Percentiles rank a stretch among this genome's conserved stretches.
Evolutionary conservation across 1,284 basidiomycete genomes (phyloP).

Genomic region (Rhodotorula sp.): DNA sequence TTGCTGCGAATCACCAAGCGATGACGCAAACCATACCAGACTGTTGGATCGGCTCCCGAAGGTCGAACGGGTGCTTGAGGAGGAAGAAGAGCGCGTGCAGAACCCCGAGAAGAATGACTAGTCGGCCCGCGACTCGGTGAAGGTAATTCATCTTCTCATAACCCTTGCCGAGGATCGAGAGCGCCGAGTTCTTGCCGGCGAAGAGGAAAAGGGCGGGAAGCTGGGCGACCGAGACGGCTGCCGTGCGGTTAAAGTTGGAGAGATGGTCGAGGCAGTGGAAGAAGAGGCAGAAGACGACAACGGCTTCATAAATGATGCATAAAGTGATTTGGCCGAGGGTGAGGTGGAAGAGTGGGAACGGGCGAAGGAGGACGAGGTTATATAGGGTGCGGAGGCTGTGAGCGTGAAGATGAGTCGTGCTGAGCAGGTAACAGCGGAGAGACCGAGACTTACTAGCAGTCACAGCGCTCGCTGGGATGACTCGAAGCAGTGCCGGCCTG

Average conservation of each 20-base stretch:
- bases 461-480: not conserved
- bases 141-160: slow-evolving; percentile 53
- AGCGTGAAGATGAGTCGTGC: too few relatives aligned
- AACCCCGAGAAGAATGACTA: slow-evolving; percentile 47
- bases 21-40: slow-evolving; percentile 17
- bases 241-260: slow-evolving; percentile 23
- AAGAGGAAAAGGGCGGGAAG: slow-evolving; percentile 50
- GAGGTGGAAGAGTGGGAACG: slow-evolving; percentile 22
- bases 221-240: slow-evolving; percentile 38
- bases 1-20: too few relatives aligned
- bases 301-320: slow-evolving; percentile 10
- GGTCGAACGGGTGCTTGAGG: not conserved
- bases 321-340: slow-evolving; percentile 30
- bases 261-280: slow-evolving; percentile 3
- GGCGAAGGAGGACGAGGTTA: slow-evolving; percentile 30
- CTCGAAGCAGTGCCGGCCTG: not conserved
- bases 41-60: not conserved
- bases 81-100: slow-evolving; percentile 45
- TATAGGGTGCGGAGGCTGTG: slow-evolving; percentile 4
- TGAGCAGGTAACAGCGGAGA: too few relatives aligned
- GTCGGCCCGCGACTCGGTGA: slow-evolving; percentile 50
- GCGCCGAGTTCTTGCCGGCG: slow-evolving; percentile 52
- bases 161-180: slow-evolving; percentile 50
- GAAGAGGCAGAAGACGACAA: slow-evolving; percentile 27
- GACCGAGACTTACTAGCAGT: not conserved